These are phyloP conservation scores for Dothistroma pini DNA, from an alignment of 2,329 filamentous ascomycete genomes.

Conservation along the genomic window DNA sequence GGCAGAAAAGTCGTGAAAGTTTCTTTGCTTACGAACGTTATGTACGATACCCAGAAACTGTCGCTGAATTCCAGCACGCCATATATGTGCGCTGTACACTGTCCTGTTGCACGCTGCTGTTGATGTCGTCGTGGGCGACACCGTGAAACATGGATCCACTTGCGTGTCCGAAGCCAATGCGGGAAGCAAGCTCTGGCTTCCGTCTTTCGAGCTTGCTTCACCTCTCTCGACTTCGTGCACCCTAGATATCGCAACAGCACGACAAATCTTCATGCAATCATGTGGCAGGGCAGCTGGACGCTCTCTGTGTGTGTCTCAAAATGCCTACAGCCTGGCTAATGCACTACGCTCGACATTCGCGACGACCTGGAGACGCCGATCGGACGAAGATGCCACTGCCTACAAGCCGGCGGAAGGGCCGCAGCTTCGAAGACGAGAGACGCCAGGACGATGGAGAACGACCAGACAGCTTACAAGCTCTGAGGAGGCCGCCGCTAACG, in stretches of 20 bases:
- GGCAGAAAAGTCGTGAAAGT: background rate
- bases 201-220: background rate
- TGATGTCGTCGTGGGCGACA: background rate
- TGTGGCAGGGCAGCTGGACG: constrained; percentile 13
- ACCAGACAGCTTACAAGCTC: no score
- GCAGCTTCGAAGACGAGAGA: background rate
- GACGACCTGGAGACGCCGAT: constrained; percentile 5
- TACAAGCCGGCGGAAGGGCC: background rate
- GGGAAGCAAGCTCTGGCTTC: background rate
- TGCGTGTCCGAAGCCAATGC: background rate
- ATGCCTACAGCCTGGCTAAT: constrained; percentile 24
- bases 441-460: no score
- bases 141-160: background rate
- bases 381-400: background rate
- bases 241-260: background rate
- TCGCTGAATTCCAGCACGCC: background rate
- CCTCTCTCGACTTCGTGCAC: background rate
- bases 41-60: constrained; percentile 1
- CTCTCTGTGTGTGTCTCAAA: constrained; percentile 20
- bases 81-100: background rate
- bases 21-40: background rate
- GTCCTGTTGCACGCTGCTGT: background rate
- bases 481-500: background rate
- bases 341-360: constrained; percentile 25
- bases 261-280: constrained; percentile 19